Evolutionary conservation across 1,139 yeast genomes (phyloP).

Genomic region (Scheffersomyces quercinus): DNA sequence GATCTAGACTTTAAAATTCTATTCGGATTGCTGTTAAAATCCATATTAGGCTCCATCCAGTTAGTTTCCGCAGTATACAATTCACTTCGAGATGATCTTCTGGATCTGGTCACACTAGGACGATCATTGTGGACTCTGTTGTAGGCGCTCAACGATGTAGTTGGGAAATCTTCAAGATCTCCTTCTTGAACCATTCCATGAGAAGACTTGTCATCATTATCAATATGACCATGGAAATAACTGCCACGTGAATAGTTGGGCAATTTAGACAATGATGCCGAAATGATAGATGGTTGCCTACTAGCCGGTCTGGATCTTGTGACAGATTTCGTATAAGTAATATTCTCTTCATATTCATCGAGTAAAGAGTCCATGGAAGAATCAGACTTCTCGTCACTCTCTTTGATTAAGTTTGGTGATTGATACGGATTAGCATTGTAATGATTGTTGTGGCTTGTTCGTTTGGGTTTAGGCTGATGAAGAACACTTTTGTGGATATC

Average conservation of each 20-base stretch:
- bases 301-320: constrained; percentile 30
- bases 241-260: constrained; percentile 7
- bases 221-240: constrained; percentile 7
- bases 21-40: constrained; percentile 6
- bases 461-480: constrained; percentile 23
- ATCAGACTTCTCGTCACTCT: constrained; percentile 27
- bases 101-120: constrained; percentile 19
- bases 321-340: constrained; percentile 30
- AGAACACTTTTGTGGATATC: constrained; percentile 4
- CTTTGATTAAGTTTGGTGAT: background rate
- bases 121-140: constrained; percentile 26
- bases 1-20: constrained; percentile 25
- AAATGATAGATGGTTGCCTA: constrained; percentile 24
- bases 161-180: constrained; percentile 29
- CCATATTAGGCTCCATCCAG: constrained; percentile 45
- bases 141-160: constrained; percentile 39
- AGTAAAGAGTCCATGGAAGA: constrained; percentile 54
- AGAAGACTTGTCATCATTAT: constrained; percentile 9
- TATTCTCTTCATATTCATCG: constrained; percentile 52
- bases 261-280: constrained; percentile 19
- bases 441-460: constrained; percentile 2
- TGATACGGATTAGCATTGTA: constrained; percentile 3
- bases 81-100: constrained; percentile 45
- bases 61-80: constrained; percentile 41
- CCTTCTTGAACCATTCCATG: background rate